These are phyloP conservation scores for Clavulina sp. DNA, from an alignment of 768 basidiomycete genomes.

Conservation along the genomic window DNA sequence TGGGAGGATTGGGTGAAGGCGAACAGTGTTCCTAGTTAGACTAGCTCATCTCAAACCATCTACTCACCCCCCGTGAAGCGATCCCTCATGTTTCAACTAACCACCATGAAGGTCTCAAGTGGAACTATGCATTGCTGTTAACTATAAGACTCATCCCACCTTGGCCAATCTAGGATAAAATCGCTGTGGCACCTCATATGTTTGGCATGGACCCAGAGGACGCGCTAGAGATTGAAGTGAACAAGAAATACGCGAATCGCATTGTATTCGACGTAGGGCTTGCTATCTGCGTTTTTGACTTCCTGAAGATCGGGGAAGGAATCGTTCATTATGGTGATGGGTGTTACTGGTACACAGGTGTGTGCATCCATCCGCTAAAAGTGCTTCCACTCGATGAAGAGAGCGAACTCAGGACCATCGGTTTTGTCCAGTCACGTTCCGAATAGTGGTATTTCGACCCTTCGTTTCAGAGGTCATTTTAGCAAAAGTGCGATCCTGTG, in stretches of 20 bases:
- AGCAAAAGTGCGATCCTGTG: constrained; percentile 75
- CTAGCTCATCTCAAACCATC: too few species aligned
- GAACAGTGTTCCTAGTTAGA: too few species aligned
- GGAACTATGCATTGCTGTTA: not conserved
- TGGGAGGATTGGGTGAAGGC: too few species aligned
- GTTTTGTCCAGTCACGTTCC: constrained; percentile 49
- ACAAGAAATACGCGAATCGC: constrained; percentile 91
- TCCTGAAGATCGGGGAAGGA: constrained; percentile 74
- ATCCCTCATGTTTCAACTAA: constrained; percentile 22
- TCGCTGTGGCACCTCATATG: constrained; percentile 73
- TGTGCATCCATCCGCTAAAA: constrained; percentile 1
- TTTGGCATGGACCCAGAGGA: constrained; percentile 64
- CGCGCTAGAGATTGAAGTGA: constrained; percentile 69
- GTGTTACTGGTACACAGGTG: constrained; percentile 86
- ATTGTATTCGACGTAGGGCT: constrained; percentile 83
- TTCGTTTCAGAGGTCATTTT: constrained; percentile 80
- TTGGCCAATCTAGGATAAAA: constrained; percentile 51
- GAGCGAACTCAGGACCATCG: not conserved
- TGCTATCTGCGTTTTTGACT: constrained; percentile 78
- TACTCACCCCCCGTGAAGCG: too few species aligned
- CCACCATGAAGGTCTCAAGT: constrained; percentile 20
- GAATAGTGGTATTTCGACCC: constrained; percentile 81
- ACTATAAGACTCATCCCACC: too few species aligned
- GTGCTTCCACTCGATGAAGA: not conserved
- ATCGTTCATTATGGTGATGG: constrained; percentile 92